Base-by-base conservation (phyloP, 2,329 filamentous ascomycete species). In the Elsinoe necatrix region DNA sequence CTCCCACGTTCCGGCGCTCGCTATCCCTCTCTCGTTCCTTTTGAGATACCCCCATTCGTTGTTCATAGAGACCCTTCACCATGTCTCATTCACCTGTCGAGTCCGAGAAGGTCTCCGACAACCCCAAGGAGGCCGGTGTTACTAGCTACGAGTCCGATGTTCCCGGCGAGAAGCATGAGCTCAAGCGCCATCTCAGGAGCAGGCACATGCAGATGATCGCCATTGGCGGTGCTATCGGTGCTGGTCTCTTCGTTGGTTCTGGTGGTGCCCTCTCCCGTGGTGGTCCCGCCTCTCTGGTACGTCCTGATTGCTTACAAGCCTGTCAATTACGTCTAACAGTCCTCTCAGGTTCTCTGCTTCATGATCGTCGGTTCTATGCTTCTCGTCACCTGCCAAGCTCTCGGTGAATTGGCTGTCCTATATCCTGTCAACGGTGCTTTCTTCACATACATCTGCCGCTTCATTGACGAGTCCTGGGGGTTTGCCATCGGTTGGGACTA, bases 171-270 rank as follows among this genome's bases (percentile, higher is more conserved):
- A 58, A 63, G 51, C 61, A 63, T 43, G 59, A 61, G 43, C 61
- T 68, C 31, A 63, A 67, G 54, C 60, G 63, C 47, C 60, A 60
- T 27, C 62, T 69, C 41, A 65, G 67, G 57, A 63, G 64, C 58
- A 63, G 67, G 58, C 67, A 69, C 58, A 66, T 69, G 66, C 66
- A 69, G 60, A 69, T 69, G 67, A 69, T 69, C 61, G 67, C 67
- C 42, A 67, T 69, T 39, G 59, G 55, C 55, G 60, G 60, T 56
- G 58, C 58, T 2, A 75, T 78, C 55, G 76, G 76, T 37, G 79
- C 76, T 16, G 77, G 77, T 62, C 68, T 79, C 4, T 80, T 78
- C 63, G 75, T 79, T 51, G 73, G 75, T 37, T 72, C 71, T 47
- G 76, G 77, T 31, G 64, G 68, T 39, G 72, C 74, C 3, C 68